phyloP scores from a whole-genome alignment of 306 rosid genomes.

The Citrullus mucosospermus region DNA sequence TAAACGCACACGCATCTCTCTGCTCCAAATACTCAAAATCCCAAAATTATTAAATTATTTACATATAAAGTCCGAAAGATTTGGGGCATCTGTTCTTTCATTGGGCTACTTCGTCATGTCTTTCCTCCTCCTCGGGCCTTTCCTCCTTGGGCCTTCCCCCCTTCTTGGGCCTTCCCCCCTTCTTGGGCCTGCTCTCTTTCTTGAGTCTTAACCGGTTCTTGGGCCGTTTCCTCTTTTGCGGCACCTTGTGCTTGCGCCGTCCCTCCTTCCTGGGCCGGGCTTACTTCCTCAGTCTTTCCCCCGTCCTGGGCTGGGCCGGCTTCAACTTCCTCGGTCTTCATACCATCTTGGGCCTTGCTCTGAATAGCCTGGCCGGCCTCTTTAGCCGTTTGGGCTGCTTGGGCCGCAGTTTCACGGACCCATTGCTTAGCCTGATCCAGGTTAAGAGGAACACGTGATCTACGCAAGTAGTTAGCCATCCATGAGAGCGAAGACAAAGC shows the following conservation, averaged over 20 bases:
- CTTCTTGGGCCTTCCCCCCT: not conserved
- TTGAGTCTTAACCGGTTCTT: not conserved
- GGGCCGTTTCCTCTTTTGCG: not conserved
- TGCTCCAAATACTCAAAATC: not conserved
- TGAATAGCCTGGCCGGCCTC: not conserved
- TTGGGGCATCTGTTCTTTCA: not conserved
- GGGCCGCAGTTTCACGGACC: constrained; percentile 12
- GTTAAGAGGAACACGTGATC: constrained; percentile 9
- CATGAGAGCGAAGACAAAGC: constrained; percentile 38
- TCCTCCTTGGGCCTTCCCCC: not conserved
- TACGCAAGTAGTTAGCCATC: constrained; percentile 22
- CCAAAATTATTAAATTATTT: constrained; percentile 1
- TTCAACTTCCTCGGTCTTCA: not conserved
- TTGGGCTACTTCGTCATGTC: not conserved
- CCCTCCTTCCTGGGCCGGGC: not conserved
- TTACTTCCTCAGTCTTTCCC: not conserved
- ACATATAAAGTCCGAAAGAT: not conserved
- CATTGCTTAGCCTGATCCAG: constrained; percentile 14
- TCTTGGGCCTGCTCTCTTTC: not conserved
- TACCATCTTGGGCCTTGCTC: constrained; percentile 8
- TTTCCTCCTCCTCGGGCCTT: not conserved
- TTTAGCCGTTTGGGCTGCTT: not conserved
- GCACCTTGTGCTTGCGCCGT: not conserved
- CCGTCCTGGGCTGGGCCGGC: not conserved
- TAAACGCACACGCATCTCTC: not conserved